Evolutionary conservation across 495 filamentous ascomycete genomes (phyloP).

Genomic region (Aspergillus campestris): DNA sequence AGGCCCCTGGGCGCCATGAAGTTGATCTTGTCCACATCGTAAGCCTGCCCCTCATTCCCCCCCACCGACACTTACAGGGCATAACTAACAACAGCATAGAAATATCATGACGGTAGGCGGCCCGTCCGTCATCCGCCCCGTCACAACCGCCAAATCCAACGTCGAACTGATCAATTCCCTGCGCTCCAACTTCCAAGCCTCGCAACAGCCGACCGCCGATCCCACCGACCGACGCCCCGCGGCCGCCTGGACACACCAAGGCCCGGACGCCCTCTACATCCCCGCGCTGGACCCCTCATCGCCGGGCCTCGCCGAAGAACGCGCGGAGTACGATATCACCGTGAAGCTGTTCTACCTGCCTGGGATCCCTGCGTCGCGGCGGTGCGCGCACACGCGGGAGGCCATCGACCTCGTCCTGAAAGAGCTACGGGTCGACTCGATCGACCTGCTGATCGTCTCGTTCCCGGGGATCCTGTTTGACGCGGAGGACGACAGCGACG

Average conservation of each 20-base stretch:
- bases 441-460: constrained; percentile 87
- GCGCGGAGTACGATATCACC: constrained; percentile 81
- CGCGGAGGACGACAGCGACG: constrained; percentile 77
- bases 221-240: constrained; percentile 14
- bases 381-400: constrained; percentile 60
- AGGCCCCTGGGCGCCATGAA: constrained; percentile 42
- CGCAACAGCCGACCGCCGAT: constrained; percentile 44
- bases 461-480: constrained; percentile 93
- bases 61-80: neutral
- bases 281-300: constrained; percentile 66
- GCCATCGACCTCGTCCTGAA: constrained; percentile 71
- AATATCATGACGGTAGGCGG: constrained; percentile 73
- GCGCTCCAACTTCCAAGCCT: constrained; percentile 66
- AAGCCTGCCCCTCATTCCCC: constrained; percentile 20
- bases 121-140: constrained; percentile 71
- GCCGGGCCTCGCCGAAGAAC: constrained; percentile 66
- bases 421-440: constrained; percentile 61
- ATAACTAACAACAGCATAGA: constrained; percentile 31
- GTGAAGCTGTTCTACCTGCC: constrained; percentile 90
- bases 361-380: constrained; percentile 48
- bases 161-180: constrained; percentile 82
- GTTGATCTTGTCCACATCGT: constrained; percentile 86
- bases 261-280: constrained; percentile 58
- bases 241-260: constrained; percentile 55
- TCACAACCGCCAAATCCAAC: constrained; percentile 69